Evolutionary conservation across 805 yeast genomes (phyloP), one percentile per base, ranked within the genome.

Genomic region (Kodamaea lidongshanica): DNA sequence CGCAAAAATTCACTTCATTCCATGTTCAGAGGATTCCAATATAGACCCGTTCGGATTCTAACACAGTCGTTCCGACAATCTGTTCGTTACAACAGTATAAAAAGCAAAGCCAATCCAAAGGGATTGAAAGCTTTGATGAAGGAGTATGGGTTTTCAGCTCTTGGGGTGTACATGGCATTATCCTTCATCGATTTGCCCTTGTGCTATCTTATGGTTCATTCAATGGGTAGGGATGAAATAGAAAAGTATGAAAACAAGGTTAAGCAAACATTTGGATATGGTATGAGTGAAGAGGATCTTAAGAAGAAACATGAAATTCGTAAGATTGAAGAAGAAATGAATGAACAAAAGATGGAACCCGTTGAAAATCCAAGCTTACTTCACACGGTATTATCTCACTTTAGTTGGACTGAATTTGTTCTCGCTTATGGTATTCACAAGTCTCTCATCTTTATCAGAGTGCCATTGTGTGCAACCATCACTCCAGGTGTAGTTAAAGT

Each of bases 381-480:
- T 15, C 23, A 20, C 12, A 23, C 25, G 20, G 16, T 59, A 19
- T 38, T 51, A 17, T 42, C 59, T 15, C 65, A 60, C 44, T 64
- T 33, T 52, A 86, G 49, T 51, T 64, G 84, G 68, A 81, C 96
- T 0, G 96, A 89, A 55, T 75, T 86, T 43, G 77, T 83, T 8
- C 71, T 92, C 30, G 97, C 97, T 0, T 92, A 92, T 52, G 95
- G 95, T 3, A 62, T 92, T 26, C 97, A 92, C 63, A 92, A 92
- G 60, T 74, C 88, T 4, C 67, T 92, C 39, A 72, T 89, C 14
- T 74, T 89, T 37, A 70, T 92, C 23, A 71, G 98, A 39, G 61
- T 92, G 4, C 98, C 98, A 9, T 54, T 86, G 17, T 81, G 96
- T 0, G 96, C 96, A 0, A 94, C 95, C 2, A 70, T 88, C 8